Evolutionary conservation across 306 rosid species (phyloP).

Genomic region (Cyamopsis tetragonoloba): DNA sequence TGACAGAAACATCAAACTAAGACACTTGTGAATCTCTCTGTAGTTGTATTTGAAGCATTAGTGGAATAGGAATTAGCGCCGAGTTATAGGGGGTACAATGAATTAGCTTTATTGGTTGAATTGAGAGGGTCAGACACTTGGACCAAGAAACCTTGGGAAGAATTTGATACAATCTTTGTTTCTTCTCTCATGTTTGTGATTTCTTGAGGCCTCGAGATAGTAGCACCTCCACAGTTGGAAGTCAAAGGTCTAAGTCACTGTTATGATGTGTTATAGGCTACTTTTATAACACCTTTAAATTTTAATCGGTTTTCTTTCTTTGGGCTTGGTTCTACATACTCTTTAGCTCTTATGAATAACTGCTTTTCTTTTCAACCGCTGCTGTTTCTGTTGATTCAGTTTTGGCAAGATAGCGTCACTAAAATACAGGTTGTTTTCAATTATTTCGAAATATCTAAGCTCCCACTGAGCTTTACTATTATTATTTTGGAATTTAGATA

Average conservation of each 20-base stretch:
- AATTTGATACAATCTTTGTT: not conserved
- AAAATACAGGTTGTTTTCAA: not conserved
- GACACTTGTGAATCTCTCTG: not conserved
- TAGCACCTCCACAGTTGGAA: not conserved
- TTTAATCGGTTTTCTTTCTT: not conserved
- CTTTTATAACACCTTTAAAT: not conserved
- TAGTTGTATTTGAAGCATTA: not conserved
- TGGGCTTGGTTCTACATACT: not conserved
- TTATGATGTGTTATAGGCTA: not conserved
- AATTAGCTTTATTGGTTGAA: not conserved
- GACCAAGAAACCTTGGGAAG: not conserved
- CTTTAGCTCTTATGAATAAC: not conserved
- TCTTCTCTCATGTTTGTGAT: not conserved
- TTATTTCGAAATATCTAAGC: not conserved
- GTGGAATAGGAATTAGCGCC: not conserved
- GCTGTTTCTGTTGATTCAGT: not conserved
- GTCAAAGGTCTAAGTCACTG: not conserved
- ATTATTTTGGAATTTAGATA: not conserved
- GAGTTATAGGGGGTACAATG: not conserved
- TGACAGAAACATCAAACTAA: not conserved
- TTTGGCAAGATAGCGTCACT: not conserved
- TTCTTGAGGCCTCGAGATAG: not conserved
- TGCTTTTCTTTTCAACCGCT: not conserved
- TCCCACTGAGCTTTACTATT: not conserved
- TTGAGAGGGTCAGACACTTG: constrained; percentile 8